Base-by-base conservation (phyloP, 768 basidiomycete genomes). In the Phallus indusiatus region DNA sequence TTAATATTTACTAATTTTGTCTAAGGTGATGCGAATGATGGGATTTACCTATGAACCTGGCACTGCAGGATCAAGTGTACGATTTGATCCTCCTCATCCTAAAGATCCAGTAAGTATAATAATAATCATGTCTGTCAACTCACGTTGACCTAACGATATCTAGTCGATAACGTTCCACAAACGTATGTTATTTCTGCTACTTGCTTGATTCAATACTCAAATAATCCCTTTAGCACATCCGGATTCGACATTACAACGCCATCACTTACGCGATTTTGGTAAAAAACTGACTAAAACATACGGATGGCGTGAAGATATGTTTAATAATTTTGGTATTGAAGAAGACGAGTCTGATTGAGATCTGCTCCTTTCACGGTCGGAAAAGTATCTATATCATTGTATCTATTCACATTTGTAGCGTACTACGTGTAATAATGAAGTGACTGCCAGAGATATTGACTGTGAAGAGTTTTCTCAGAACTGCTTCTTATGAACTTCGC, bases 51-150 rank as follows among this genome's bases (percentile, higher is more conserved):
- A 83, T 63, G 82, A 84, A 66, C 85, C 85, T 5, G 82, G 81
- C 60, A 88, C 87, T 1, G 87, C 88, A 18, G 89, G 89, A 1
- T 90, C 88, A 10, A 87, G 86, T 68, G 89, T 91, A 36, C 79
- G 88, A 37, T 91, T 91, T 66, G 83, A 88, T 69, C 88, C 88
- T 52, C 89, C 86, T 17, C 74, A 83, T 64, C 66, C 69, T 47
- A 69, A 64, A 47, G 79, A 80, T 64, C 72, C 67, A 61, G 80
- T 80, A 62, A 68, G 77, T 68, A 24, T 47, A 16, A 21, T 14
- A 14, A 4, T 42, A 5, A 14, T 42, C 9, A 42, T 42, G 42
- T 3, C n/a, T 22, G 35, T 65, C 67, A 50, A 70, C 72, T 28
- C 76, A 77, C 62, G 65, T 65, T 62, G 76, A n/a, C 6, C 22